Percentiles rank a stretch among this genome's conserved stretches.
These are phyloP conservation scores for Aspergillus bombycis DNA, from an alignment of 2,329 filamentous ascomycete genomes.

Conservation along the genomic window DNA sequence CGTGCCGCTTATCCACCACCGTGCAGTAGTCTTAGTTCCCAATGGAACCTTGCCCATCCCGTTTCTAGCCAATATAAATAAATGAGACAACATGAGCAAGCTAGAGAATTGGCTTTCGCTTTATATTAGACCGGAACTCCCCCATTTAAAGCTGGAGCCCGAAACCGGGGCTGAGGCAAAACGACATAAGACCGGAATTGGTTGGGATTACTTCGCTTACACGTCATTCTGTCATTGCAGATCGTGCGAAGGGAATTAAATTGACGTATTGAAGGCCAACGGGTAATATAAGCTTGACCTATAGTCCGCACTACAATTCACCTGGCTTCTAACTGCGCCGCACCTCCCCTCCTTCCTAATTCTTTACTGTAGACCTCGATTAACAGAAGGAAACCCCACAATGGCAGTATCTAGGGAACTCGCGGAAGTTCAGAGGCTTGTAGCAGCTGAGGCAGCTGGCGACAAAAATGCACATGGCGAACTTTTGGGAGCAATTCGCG, in stretches of 20 bases:
- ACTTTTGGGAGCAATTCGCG: slow-evolving; percentile 18
- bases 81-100: background rate
- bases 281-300: background rate
- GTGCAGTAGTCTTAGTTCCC: background rate
- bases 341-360: background rate
- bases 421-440: slow-evolving; percentile 11
- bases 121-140: background rate
- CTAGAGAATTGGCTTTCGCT: background rate
- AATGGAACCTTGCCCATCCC: background rate
- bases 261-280: background rate
- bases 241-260: background rate
- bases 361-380: background rate
- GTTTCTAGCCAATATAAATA: background rate
- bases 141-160: background rate
- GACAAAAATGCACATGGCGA: slow-evolving; percentile 15
- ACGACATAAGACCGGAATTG: background rate
- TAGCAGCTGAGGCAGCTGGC: slow-evolving; percentile 12
- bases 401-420: slow-evolving; percentile 15
- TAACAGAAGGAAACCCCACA: background rate
- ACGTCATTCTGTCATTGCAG: background rate
- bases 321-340: background rate
- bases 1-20: background rate
- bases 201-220: background rate
- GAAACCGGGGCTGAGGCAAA: too few species aligned
- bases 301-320: background rate